Evolutionary conservation across 2,329 filamentous ascomycete species (phyloP), one percentile per base, ranked within the genome.

Genomic region (Arthroderma sp.): DNA sequence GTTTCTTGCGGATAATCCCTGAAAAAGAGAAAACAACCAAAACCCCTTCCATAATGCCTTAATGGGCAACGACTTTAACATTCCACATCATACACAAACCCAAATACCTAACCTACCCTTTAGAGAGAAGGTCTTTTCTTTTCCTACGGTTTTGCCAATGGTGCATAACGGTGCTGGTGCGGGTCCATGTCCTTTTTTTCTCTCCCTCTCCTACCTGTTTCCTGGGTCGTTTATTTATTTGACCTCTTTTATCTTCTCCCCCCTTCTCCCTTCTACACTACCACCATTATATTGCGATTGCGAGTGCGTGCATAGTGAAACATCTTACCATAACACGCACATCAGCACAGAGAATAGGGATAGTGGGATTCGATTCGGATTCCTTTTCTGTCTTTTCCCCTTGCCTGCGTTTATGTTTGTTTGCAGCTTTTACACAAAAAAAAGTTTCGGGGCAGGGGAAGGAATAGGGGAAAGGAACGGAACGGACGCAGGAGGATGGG

Each of bases 41-140:
- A 39, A 39, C 39, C 19, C 19, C 19, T 19, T 44, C 23, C 21
- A 7, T 44, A 44, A 44, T 44, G 41, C 41, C 41, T 44, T 44
- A 23, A 44, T 44, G 41, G 41, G 41, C 41, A 44, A 44, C 41
- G 41, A 44, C 41, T n/a, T n/a, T 44, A 44, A 44, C 41, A 44
- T 9, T 8, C 41, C 19, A 23, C 13, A 15, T 5, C 19, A 3
- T 21, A 23, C 19, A 23, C 23, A 44, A n/a, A n/a, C n/a, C 41
- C 21, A 19, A 23, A 7, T 11, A 23, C 13, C 11, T 9, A 11
- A 44, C 19, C 41, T 43, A 23, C 9, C 9, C 21, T 25, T 44
- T 44, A 44, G 41, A 44, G 41, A 23, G 19, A 44, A 21, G 39
- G 3, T 17, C 39, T 43, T 43, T 21, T 43, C 39, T 21, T 43